Evolutionary conservation across 1,284 basidiomycete species (phyloP), one percentile per base, ranked within the genome.

Genomic region (Sporisorium graminicola): DNA sequence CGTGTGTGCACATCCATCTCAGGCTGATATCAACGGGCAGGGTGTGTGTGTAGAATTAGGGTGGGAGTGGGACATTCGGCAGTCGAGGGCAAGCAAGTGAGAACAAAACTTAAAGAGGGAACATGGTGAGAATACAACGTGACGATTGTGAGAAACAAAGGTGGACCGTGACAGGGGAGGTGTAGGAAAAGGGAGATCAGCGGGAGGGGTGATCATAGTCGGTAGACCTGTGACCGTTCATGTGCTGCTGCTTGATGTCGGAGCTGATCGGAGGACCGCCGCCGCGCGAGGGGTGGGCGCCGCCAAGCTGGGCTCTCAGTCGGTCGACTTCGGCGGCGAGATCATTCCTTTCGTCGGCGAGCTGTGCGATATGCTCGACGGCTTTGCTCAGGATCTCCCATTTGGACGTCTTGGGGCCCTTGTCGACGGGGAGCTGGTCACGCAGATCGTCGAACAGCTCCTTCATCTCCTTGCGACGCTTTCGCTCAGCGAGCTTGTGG

Each of bases 381-480:
- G 74, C 74, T 47, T 82, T 82, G 47, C 76, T 80, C 20, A 85
- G 62, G 42, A 85, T 83, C 59, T 85, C 83, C 75, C 83, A 83
- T 65, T 85, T 85, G 67, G 72, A 77, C 33, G 81, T 83, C 67
- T 84, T 84, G 33, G 83, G 80, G 0, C 82, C 80, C 27, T 78
- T 75, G 56, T 85, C 82, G 18, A 81, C 77, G 16, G 83, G 83
- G 16, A 85, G 68, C 62, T 74, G 80, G 52, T 83, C 82, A 26
- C 82, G 66, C 24, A 85, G 68, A 43, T 84, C 83, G 35, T 85
- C 83, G 63, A 85, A 85, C 20, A 85, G 71, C 57, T 84, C 83
- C 70, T 85, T 85, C 83, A 85, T 85, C 63, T 85, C 83, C 58
- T 81, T 83, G 8, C 83, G 62, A 26, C 83, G 56, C 66, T 85